Evolutionary conservation across 176 grass and related monocot genomes (phyloP).

Genomic region (Oryza officinalis): DNA sequence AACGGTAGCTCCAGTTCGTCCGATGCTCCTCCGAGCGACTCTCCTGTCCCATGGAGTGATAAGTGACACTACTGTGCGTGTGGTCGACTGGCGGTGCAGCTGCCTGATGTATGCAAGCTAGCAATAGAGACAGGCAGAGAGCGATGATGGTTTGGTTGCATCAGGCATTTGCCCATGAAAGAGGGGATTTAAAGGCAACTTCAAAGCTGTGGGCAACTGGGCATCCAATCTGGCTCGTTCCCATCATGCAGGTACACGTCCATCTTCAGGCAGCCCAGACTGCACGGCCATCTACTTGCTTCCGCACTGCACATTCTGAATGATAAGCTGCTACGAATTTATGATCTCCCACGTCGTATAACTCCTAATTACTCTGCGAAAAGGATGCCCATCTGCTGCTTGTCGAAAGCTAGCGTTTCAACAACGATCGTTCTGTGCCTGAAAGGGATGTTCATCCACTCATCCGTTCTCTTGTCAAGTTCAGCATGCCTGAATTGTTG

Average conservation of each 20-base stretch:
- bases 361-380: neutral
- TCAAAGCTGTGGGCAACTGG: neutral
- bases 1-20: neutral
- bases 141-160: neutral
- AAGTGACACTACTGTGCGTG: neutral
- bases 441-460: conserved; percentile 20
- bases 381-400: neutral
- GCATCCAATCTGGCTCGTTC: neutral
- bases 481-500: neutral
- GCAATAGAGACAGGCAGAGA: neutral
- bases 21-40: neutral
- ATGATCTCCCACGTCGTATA: neutral
- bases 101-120: neutral
- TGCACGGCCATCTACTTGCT: neutral
- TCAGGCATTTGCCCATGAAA: neutral
- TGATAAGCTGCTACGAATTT: neutral
- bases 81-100: neutral
- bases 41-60: neutral
- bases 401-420: neutral
- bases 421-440: neutral
- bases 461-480: neutral
- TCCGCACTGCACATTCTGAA: neutral
- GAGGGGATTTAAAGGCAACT: neutral
- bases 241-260: neutral
- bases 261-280: neutral